Conservation (phyloP, 2,329 filamentous ascomycete species). For the Grosmannia clavigera region DNA sequence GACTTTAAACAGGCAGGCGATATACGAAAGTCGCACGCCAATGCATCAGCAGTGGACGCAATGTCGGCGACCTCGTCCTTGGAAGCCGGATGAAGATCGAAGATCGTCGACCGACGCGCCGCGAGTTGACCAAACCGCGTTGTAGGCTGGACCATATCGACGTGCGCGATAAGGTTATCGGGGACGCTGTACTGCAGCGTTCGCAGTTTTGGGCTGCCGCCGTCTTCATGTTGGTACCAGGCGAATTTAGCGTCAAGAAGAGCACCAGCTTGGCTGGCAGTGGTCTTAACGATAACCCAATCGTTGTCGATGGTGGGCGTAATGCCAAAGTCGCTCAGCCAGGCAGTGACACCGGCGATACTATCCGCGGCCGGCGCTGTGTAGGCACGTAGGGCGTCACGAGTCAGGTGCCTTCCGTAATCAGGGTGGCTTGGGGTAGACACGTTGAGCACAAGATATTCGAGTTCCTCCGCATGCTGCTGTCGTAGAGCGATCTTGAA, state of each 20-base stretch:
- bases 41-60: constrained; percentile 10
- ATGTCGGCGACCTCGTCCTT: constrained; percentile 10
- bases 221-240: constrained; percentile 36
- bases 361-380: constrained; percentile 38
- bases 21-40: constrained; percentile 27
- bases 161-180: constrained; percentile 34
- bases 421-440: constrained; percentile 45
- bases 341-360: constrained; percentile 35
- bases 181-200: constrained; percentile 49
- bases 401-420: constrained; percentile 51
- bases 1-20: constrained; percentile 33
- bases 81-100: constrained; percentile 20
- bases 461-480: constrained; percentile 36
- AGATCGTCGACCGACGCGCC: constrained; percentile 28
- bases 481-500: constrained; percentile 38
- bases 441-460: constrained; percentile 46
- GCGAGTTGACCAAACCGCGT: constrained; percentile 45
- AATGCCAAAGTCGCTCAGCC: constrained; percentile 42
- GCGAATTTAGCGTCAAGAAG: constrained; percentile 47
- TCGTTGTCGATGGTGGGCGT: constrained; percentile 35
- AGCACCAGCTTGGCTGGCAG: constrained; percentile 37
- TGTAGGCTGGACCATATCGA: constrained; percentile 54
- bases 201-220: constrained; percentile 33
- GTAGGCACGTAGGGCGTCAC: constrained; percentile 42
- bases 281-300: constrained; percentile 48